Evolutionary conservation across 2,329 filamentous ascomycete species (phyloP), one percentile per base, ranked within the genome.

Genomic region (Paecilomyces variotii): DNA sequence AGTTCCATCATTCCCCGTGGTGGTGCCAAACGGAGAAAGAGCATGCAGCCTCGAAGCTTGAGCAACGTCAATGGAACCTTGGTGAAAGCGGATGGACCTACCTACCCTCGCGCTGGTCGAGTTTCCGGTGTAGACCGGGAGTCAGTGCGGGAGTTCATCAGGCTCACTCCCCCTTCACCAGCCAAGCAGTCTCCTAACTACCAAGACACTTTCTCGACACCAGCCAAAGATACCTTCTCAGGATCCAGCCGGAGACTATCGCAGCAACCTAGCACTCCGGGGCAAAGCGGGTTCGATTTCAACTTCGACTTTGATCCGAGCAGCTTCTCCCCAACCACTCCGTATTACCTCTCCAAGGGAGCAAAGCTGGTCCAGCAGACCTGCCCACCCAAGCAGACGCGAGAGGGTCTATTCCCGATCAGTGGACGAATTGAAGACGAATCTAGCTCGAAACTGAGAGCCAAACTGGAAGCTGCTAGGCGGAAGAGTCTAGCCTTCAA

Each of bases 401-500:
- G 71, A 2, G 70, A 74, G 57, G 71, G 76, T 3, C 65, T 80
- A 1, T 80, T 80, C 60, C 68, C 70, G 45, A 25, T 62, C 45
- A 59, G 49, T 49, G 67, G 64, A 1, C 62, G 63, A 7, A 60
- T 60, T 49, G 69, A 72, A 4, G 68, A 68, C 52, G 70, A 74
- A 35, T 61, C 65, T 1, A 70, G 71, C 49, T 70, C 72, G 25
- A 68, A 70, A 19, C 78, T 88, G 57, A 75, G 85, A 61, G 80
- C 84, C 73, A 80, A 85, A 54, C 76, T 92, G 61, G 84, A 89
- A 80, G 85, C 87, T 10, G 88, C 88, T 0, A 80, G 88, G 61
- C 81, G 89, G 61, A 91, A 90, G 82, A 93, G 87, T 68, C 71
- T 91, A 72, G 87, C 90, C 68, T 91, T 87, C 76, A 87, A 87